Evolutionary conservation across 352 stramenopile species (phyloP).

Genomic region (Aphanomyces stellatus): DNA sequence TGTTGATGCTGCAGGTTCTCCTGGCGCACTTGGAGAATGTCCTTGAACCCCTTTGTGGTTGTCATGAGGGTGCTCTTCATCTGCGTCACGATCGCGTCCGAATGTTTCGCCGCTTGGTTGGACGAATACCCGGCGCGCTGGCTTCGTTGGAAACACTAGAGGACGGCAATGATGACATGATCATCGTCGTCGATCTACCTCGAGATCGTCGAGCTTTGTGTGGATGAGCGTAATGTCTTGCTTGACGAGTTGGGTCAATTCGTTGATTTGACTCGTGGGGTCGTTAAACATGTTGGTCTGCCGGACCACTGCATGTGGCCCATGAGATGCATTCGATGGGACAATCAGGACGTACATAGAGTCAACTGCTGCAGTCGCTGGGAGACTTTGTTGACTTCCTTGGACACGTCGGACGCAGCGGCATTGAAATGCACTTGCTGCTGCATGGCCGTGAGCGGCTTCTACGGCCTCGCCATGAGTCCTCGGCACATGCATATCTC

Average conservation of each 20-base stretch:
- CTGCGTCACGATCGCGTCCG: constrained; percentile 68
- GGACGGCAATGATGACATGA: neutral
- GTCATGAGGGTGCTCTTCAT: constrained; percentile 81
- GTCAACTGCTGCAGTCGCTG: constrained; percentile 72
- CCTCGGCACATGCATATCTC: neutral
- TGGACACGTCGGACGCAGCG: constrained; percentile 69
- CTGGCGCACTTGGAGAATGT: constrained; percentile 73
- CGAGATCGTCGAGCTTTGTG: constrained; percentile 73
- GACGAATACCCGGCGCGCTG: constrained; percentile 45
- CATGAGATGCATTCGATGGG: neutral
- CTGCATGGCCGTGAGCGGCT: constrained; percentile 37
- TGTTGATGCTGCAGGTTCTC: constrained; percentile 84
- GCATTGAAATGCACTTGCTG: constrained; percentile 78
- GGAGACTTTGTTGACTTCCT: constrained; percentile 74
- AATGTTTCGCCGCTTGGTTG: constrained; percentile 67
- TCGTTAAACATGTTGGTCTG: constrained; percentile 89
- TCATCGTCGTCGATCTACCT: constrained; percentile 24
- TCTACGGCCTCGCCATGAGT: constrained; percentile 26
- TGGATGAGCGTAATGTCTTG: constrained; percentile 85
- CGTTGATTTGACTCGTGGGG: constrained; percentile 74
- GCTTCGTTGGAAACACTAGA: constrained; percentile 63
- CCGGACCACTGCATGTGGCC: constrained; percentile 44
- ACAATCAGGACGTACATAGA: constrained; percentile 35
- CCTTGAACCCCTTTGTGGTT: constrained; percentile 73
- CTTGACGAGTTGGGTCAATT: constrained; percentile 70